Evolutionary conservation across 768 basidiomycete genomes (phyloP), one percentile per base, ranked within the genome.

Genomic region (Pilatotrama ljubarskyi): DNA sequence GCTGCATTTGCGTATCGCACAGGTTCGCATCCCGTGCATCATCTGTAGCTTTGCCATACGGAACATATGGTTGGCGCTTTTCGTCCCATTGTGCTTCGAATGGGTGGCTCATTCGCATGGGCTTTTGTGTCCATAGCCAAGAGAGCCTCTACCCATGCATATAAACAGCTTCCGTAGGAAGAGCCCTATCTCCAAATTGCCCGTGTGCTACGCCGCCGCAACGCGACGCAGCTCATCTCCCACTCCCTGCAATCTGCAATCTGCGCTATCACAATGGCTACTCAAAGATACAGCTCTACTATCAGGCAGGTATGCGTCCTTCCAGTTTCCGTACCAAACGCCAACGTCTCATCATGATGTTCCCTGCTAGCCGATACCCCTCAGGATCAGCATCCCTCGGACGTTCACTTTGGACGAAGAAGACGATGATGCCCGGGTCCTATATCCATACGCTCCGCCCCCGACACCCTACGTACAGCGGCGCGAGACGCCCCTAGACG

Each of bases 391-490:
- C n/a, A 24, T 55, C 6, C 52, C 61, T 0, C 40, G 11, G 13
- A 14, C 15, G 11, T 29, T 26, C 22, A 10, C n/a, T 26, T 14
- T 15, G 17, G 44, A 54, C 20, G 52, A 48, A 2, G 36, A 44
- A 5, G 52, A 55, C 6, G 61, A 58, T 14, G 44, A 40, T 25
- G 49, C 43, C 41, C 43, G 11, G 37, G 18, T 20, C 22, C 37
- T 36, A 2, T 51, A 48, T n/a, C 61, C 61, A 7, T 57, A 44
- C 3, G 55, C 61, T 9, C 61, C 61, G 0, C 61, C 61, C 0
- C 43, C 61, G 18, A 57, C 55, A 2, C 55, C 61, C 14, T 48
- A 40, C 26, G 7, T 32, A 25, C 17, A 36, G 14, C 51, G 55
- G 51, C 36, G 46, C 20, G 44, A 17, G n/a, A 42, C 41, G 22